A percentile compares a stretch with the other conserved stretches of the same genome.
These are phyloP conservation scores for Fusarium sp. DNA, from an alignment of 2,329 filamentous ascomycete species.

Conservation along the genomic window DNA sequence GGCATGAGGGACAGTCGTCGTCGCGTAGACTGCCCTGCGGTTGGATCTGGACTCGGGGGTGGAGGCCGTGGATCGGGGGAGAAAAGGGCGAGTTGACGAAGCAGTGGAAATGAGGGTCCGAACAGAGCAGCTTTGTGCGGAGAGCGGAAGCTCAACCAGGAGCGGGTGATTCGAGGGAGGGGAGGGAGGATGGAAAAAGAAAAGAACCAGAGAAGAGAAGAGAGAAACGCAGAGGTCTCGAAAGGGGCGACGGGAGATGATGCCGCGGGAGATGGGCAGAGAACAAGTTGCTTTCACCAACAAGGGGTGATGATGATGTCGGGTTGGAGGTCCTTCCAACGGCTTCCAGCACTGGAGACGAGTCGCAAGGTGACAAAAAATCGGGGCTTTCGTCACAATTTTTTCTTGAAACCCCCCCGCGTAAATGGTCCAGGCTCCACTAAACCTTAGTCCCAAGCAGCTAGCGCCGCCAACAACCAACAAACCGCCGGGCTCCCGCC, in stretches of 20 bases:
- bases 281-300: slow-evolving; percentile 34
- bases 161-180: slow-evolving; percentile 26
- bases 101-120: slow-evolving; percentile 41
- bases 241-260: neutral
- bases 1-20: slow-evolving; percentile 50
- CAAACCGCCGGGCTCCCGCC: slow-evolving; percentile 14
- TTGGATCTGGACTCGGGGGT: slow-evolving; percentile 28
- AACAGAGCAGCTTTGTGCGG: slow-evolving; percentile 40
- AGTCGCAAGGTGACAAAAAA: slow-evolving; percentile 46
- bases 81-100: slow-evolving; percentile 31
- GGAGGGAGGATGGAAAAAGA: slow-evolving; percentile 13
- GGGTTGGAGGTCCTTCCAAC: slow-evolving; percentile 45
- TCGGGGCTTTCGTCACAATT: slow-evolving; percentile 52
- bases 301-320: slow-evolving; percentile 46
- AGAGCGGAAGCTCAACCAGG: slow-evolving; percentile 41
- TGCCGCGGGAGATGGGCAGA: slow-evolving; percentile 13
- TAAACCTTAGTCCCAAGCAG: slow-evolving; percentile 31
- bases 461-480: slow-evolving; percentile 31
- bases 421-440: slow-evolving; percentile 33
- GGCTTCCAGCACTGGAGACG: slow-evolving; percentile 43
- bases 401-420: slow-evolving; percentile 50
- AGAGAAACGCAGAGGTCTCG: slow-evolving; percentile 11
- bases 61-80: slow-evolving; percentile 29
- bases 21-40: slow-evolving; percentile 33
- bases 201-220: slow-evolving; percentile 29